Conservation (phyloP, 192 early-diverging fungal species). For the Coemansia guatemalensis region DNA sequence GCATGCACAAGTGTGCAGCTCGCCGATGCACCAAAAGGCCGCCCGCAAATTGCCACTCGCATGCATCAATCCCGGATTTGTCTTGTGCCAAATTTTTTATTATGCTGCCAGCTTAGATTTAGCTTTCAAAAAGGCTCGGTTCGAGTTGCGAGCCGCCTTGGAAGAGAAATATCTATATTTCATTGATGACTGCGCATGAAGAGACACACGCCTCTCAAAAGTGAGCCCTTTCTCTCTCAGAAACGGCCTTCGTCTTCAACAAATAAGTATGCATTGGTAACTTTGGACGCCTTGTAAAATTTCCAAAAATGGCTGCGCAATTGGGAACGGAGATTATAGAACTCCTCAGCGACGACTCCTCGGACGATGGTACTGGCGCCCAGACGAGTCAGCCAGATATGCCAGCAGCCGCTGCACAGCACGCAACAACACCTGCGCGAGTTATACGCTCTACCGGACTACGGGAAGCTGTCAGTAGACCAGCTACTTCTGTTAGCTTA, state of each 20-base stretch:
- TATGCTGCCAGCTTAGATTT: too few species aligned
- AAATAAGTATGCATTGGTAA: background rate
- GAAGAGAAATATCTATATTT: background rate
- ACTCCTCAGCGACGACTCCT: conserved; percentile 18
- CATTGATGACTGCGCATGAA: background rate
- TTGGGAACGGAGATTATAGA: conserved; percentile 18
- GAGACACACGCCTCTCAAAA: background rate
- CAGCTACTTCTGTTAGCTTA: background rate
- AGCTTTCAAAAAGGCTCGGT: background rate
- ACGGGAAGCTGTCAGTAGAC: background rate
- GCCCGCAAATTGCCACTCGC: too few species aligned
- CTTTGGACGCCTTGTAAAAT: background rate
- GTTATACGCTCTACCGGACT: background rate
- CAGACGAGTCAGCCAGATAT: background rate
- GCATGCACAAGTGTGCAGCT: too few species aligned
- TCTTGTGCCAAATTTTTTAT: too few species aligned
- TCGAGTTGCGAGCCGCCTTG: background rate
- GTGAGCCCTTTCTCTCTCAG: background rate
- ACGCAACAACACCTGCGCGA: background rate
- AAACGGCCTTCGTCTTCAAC: background rate
- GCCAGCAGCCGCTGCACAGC: background rate
- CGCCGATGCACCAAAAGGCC: too few species aligned
- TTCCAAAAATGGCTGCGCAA: background rate
- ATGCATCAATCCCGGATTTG: too few species aligned
- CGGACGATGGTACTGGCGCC: background rate